These are phyloP conservation scores for Gossypium mustelinum DNA, from an alignment of 345 rosid species.

Conservation along the genomic window DNA sequence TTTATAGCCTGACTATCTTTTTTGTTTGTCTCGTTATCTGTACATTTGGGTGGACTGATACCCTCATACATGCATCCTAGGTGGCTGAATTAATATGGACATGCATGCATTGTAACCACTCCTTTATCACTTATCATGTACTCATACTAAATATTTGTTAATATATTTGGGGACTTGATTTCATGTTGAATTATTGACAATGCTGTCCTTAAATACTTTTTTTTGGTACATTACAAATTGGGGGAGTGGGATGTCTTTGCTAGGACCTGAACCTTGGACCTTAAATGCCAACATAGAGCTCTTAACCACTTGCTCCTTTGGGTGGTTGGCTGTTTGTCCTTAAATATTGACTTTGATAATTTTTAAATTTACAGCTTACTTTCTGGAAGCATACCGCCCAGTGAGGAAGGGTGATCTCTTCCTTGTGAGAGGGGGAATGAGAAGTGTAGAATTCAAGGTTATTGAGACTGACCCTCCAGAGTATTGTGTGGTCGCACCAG, in stretches of 20 bases:
- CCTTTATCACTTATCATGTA: neutral
- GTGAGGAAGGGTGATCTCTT: slow-evolving; percentile 93
- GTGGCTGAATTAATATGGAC: neutral
- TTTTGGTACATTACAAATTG: no score
- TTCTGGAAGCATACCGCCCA: slow-evolving; percentile 87
- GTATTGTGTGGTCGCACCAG: slow-evolving; percentile 94
- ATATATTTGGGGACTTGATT: neutral
- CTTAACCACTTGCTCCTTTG: no score
- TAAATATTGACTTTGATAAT: slow-evolving; percentile 12
- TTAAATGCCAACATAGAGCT: no score
- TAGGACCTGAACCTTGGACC: no score
- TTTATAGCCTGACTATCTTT: neutral
- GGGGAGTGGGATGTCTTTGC: no score
- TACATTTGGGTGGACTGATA: neutral
- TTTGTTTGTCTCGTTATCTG: no score
- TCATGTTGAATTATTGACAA: neutral
- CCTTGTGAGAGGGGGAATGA: slow-evolving; percentile 96
- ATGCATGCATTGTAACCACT: neutral
- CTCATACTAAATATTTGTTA: neutral
- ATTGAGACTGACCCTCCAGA: slow-evolving; percentile 86
- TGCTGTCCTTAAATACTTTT: neutral
- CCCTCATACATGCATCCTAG: neutral
- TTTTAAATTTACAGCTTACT: slow-evolving; percentile 61
- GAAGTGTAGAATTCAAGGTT: slow-evolving; percentile 88
- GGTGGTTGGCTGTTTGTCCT: neutral